Evolutionary conservation across 331 rosid species (phyloP).

Genomic region (Acacia pycnantha): DNA sequence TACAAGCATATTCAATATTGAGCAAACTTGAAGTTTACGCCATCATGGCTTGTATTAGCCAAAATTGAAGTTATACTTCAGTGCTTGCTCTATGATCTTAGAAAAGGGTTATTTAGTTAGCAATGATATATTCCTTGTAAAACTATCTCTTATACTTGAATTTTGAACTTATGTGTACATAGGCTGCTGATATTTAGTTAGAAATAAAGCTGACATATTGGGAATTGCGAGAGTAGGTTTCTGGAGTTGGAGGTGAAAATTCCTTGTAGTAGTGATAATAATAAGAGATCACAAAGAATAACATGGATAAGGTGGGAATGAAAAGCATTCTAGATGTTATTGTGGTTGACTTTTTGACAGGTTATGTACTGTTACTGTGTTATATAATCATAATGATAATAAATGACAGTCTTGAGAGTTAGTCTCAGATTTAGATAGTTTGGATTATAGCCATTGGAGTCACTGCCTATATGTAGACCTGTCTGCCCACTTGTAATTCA

Average conservation of each 20-base stretch:
- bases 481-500: no score
- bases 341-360: not conserved
- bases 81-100: not conserved
- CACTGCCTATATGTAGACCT: no score
- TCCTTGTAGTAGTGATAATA: not conserved
- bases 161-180: not conserved
- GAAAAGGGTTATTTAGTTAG: not conserved
- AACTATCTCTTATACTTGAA: not conserved
- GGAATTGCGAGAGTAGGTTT: not conserved
- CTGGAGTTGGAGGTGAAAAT: not conserved
- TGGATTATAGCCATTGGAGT: no score
- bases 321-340: not conserved
- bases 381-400: not conserved
- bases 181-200: not conserved
- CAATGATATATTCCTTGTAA: not conserved
- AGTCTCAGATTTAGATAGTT: no score
- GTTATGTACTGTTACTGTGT: no score
- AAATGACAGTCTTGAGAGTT: no score
- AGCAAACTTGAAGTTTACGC: not conserved
- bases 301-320: not conserved
- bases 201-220: not conserved
- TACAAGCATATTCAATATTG: not conserved
- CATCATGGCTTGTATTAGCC: not conserved
- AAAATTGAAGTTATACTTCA: not conserved
- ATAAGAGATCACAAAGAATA: no score